Percentiles rank a stretch among this genome's conserved stretches.
Conservation (phyloP, 73 alveolate genomes). For the Paramecium tetraurelia region DNA sequence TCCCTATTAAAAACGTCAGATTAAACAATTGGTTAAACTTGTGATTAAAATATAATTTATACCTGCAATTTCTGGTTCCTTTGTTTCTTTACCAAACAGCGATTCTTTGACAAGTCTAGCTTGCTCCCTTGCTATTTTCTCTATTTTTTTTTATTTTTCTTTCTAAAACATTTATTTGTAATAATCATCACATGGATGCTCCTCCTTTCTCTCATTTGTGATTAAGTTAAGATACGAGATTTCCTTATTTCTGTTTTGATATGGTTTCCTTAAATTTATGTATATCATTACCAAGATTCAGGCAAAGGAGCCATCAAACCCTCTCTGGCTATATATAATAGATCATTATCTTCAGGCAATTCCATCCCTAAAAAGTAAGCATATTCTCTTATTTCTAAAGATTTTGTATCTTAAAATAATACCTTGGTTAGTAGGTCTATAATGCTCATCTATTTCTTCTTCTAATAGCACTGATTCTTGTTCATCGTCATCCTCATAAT, state of each 20-base stretch:
- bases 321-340: constrained; percentile 87
- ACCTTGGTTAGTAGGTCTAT: constrained; percentile 62
- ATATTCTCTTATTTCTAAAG: constrained; percentile 77
- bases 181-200: constrained; percentile 91
- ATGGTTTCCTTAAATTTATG: constrained; percentile 65
- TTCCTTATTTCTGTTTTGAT: constrained; percentile 71
- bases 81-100: constrained; percentile 49
- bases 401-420: background rate
- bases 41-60: background rate
- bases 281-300: constrained; percentile 66
- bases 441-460: constrained; percentile 67
- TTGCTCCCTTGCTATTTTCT: constrained; percentile 54
- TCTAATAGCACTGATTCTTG: constrained; percentile 31
- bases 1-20: constrained; percentile 50
- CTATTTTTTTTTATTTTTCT: constrained; percentile 61
- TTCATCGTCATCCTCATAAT: constrained; percentile 45
- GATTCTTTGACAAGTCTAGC: constrained; percentile 59
- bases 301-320: constrained; percentile 92
- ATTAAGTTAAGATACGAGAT: constrained; percentile 77
- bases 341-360: constrained; percentile 75
- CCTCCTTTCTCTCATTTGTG: constrained; percentile 74
- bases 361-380: constrained; percentile 88
- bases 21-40: background rate
- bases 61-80: background rate
- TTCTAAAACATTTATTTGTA: constrained; percentile 66